Evolutionary conservation across 768 basidiomycete genomes (phyloP).

Genomic region (Suillus subluteus): DNA sequence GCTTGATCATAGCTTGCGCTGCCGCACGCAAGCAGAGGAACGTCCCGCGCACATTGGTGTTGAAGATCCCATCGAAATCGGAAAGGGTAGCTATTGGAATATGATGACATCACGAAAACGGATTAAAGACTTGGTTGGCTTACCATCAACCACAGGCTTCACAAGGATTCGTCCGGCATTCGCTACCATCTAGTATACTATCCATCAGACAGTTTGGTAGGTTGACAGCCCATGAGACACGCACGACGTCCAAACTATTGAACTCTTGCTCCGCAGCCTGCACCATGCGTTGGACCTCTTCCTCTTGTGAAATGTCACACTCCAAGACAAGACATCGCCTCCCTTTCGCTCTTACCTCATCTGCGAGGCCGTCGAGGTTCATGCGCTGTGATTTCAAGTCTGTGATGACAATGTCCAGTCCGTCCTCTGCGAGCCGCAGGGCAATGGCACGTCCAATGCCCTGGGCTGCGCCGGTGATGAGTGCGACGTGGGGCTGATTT

Average conservation of each 20-base stretch:
- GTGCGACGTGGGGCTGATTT: not conserved
- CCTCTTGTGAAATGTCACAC: conserved; percentile 43
- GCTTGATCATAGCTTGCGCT: conserved; percentile 45
- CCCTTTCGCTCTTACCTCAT: conserved; percentile 28
- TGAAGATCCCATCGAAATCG: conserved; percentile 36
- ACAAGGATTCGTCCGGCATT: conserved; percentile 9
- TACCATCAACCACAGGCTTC: conserved; percentile 5
- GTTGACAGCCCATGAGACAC: conserved; percentile 14
- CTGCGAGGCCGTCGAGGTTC: conserved; percentile 25
- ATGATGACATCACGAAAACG: not conserved
- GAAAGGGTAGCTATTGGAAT: conserved; percentile 29
- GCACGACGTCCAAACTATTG: conserved; percentile 47
- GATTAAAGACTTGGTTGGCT: not conserved
- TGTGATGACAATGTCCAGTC: conserved; percentile 48
- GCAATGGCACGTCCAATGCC: no score
- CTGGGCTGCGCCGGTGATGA: no score
- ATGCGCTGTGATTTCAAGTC: conserved; percentile 33
- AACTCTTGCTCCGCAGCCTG: conserved; percentile 31
- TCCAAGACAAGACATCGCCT: conserved; percentile 20
- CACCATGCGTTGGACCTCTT: conserved; percentile 42
- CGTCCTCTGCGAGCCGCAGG: conserved; percentile 16
- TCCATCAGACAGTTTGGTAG: not conserved
- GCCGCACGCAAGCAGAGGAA: conserved; percentile 48
- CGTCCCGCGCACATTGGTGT: conserved; percentile 40
- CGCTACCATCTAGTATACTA: conserved; percentile 6